Conservation (phyloP, 1,284 basidiomycete species). For the Clitocybe nebularis region DNA sequence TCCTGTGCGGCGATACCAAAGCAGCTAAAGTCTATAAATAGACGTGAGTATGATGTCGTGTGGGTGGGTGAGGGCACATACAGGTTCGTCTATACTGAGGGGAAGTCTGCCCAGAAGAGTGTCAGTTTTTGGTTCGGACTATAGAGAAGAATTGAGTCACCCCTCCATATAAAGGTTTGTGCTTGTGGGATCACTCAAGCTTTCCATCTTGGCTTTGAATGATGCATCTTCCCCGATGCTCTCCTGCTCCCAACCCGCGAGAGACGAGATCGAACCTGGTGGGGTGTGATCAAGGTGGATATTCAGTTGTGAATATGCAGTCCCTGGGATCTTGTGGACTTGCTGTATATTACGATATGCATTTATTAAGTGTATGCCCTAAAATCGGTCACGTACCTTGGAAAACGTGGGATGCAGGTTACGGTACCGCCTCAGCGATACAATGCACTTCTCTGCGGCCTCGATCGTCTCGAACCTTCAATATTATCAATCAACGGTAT, state of each 20-base stretch:
- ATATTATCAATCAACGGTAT: conserved; percentile 8
- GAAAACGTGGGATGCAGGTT: conserved; percentile 75
- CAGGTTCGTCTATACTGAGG: conserved; percentile 49
- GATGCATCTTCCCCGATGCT: conserved; percentile 34
- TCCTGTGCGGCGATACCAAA: conserved; percentile 58
- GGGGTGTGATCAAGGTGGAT: conserved; percentile 14
- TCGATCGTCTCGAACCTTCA: conserved; percentile 59
- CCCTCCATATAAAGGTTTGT: conserved; percentile 78
- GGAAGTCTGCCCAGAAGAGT: conserved; percentile 43
- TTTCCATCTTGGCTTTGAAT: conserved; percentile 73
- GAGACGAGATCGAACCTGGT: conserved; percentile 12
- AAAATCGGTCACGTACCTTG: conserved; percentile 41
- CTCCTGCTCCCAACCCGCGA: conserved; percentile 25
- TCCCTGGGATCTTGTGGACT: conserved; percentile 76
- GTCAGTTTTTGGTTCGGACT: not conserved
- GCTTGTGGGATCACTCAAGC: conserved; percentile 53
- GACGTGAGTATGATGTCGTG: conserved; percentile 1
- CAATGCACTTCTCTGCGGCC: conserved; percentile 66
- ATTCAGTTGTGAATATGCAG: conserved; percentile 41
- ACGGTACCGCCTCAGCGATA: conserved; percentile 57
- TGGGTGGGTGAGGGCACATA: conserved; percentile 19
- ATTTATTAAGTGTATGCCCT: not conserved
- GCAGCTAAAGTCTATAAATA: conserved; percentile 47
- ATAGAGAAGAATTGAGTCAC: conserved; percentile 33
- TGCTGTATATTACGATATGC: conserved; percentile 37